Conservation (phyloP, 1,139 yeast species). For the Hyphopichia fennica region DNA sequence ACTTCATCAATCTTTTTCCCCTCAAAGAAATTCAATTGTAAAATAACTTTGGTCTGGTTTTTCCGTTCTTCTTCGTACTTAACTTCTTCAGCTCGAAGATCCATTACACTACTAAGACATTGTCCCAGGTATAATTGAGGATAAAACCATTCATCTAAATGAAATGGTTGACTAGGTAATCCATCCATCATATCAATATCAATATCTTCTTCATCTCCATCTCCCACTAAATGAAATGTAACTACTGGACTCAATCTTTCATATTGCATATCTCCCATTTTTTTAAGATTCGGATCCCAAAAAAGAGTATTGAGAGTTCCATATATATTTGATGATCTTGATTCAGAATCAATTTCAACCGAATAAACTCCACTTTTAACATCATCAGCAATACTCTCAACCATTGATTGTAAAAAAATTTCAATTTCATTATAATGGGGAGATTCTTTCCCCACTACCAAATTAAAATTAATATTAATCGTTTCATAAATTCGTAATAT, state of each 20-base stretch:
- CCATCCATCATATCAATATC: background rate
- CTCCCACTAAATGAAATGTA: conserved; percentile 34
- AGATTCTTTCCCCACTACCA: conserved; percentile 10
- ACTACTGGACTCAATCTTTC: conserved; percentile 29
- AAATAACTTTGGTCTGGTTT: conserved; percentile 20
- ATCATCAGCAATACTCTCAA: conserved; percentile 26
- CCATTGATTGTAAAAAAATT: conserved; percentile 21
- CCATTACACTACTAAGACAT: conserved; percentile 16
- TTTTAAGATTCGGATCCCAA: conserved; percentile 34
- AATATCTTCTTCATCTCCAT: conserved; percentile 17
- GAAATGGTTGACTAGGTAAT: conserved; percentile 16
- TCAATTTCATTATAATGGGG: conserved; percentile 5
- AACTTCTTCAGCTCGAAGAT: conserved; percentile 19
- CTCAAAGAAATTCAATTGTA: conserved; percentile 34
- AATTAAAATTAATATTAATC: conserved; percentile 14
- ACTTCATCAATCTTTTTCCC: conserved; percentile 33
- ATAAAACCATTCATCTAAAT: conserved; percentile 27
- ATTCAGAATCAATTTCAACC: conserved; percentile 37
- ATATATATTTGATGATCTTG: conserved; percentile 25
- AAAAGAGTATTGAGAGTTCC: conserved; percentile 36
- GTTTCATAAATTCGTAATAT: conserved; percentile 23
- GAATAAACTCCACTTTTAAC: conserved; percentile 25
- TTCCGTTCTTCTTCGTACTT: conserved; percentile 16
- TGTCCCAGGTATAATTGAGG: conserved; percentile 31
- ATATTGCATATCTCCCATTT: conserved; percentile 30